Percentiles rank a stretch among this genome's conserved stretches.
These are phyloP conservation scores for Alternaria incomplexa DNA, from an alignment of 2,329 filamentous ascomycete genomes.

Conservation along the genomic window DNA sequence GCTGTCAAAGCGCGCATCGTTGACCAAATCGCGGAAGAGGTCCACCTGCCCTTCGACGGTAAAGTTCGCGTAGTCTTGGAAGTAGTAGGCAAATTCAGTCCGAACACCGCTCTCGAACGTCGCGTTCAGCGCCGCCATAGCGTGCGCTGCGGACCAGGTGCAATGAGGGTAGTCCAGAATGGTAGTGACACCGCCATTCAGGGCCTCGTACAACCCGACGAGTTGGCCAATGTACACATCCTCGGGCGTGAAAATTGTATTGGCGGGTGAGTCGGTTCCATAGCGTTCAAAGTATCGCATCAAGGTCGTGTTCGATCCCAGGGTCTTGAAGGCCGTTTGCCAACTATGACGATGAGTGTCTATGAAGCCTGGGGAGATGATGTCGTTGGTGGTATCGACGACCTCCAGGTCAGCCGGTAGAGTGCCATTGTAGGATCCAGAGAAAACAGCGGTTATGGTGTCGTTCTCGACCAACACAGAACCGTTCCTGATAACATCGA, in stretches of 20 bases:
- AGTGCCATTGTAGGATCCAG: conserved; percentile 25
- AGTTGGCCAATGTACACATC: conserved; percentile 33
- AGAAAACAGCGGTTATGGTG: conserved; percentile 34
- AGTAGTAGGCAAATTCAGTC: conserved; percentile 2
- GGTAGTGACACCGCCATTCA: conserved; percentile 61
- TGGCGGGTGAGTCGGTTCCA: conserved; percentile 10
- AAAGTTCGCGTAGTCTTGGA: conserved; percentile 6
- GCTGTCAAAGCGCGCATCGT: not conserved
- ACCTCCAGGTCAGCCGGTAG: conserved; percentile 33
- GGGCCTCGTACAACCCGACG: conserved; percentile 55
- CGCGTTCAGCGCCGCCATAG: conserved; percentile 55
- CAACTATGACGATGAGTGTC: conserved; percentile 59
- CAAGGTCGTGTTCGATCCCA: conserved; percentile 58
- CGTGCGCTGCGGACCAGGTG: conserved; percentile 51
- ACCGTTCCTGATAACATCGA: conserved; percentile 50
- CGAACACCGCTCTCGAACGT: conserved; percentile 54
- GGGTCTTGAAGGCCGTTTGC: conserved; percentile 63
- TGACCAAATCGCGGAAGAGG: not conserved
- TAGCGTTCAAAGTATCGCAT: conserved; percentile 20
- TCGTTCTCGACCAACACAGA: conserved; percentile 52
- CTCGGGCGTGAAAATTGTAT: conserved; percentile 17
- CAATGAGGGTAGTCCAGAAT: conserved; percentile 47
- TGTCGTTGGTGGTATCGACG: conserved; percentile 57
- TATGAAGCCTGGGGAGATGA: conserved; percentile 62
- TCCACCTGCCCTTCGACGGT: conserved; percentile 2